A percentile compares a stretch with the other conserved stretches of the same genome.
Evolutionary conservation across 2,329 filamentous ascomycete species (phyloP).

Genomic region (Kalmusia sp.): DNA sequence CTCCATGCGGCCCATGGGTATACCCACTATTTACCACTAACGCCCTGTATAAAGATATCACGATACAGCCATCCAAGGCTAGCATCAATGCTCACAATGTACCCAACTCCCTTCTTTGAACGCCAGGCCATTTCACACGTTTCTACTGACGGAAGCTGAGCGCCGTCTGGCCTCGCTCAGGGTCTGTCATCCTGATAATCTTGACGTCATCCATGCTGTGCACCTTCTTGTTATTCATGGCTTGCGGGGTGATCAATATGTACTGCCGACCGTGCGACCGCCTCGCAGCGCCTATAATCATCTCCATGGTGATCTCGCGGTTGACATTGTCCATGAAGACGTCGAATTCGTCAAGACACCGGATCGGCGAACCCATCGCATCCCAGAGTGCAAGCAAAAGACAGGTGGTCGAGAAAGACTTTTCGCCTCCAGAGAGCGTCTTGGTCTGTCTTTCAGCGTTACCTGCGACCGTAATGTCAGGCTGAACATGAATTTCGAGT

Average conservation of each 20-base stretch:
- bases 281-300: slow-evolving; percentile 89
- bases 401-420: slow-evolving; percentile 97
- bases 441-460: slow-evolving; percentile 81
- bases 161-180: slow-evolving; percentile 58
- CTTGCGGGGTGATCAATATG: slow-evolving; percentile 94
- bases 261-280: slow-evolving; percentile 90
- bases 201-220: slow-evolving; percentile 74
- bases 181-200: slow-evolving; percentile 68
- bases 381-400: slow-evolving; percentile 94
- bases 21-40: neutral
- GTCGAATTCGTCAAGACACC: slow-evolving; percentile 97
- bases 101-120: neutral
- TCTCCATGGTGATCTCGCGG: slow-evolving; percentile 87
- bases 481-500: slow-evolving; percentile 78
- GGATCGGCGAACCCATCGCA: slow-evolving; percentile 93
- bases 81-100: neutral
- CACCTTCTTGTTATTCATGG: slow-evolving; percentile 64
- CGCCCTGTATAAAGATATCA: neutral
- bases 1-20: neutral
- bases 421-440: slow-evolving; percentile 94
- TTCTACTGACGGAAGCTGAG: slow-evolving; percentile 36
- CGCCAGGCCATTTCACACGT: neutral
- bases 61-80: slow-evolving; percentile 63
- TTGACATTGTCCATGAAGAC: slow-evolving; percentile 99
- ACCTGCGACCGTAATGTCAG: slow-evolving; percentile 72